These are phyloP conservation scores for Musa beccarii DNA, from an alignment of 176 grass and related monocot species.

Conservation along the genomic window DNA sequence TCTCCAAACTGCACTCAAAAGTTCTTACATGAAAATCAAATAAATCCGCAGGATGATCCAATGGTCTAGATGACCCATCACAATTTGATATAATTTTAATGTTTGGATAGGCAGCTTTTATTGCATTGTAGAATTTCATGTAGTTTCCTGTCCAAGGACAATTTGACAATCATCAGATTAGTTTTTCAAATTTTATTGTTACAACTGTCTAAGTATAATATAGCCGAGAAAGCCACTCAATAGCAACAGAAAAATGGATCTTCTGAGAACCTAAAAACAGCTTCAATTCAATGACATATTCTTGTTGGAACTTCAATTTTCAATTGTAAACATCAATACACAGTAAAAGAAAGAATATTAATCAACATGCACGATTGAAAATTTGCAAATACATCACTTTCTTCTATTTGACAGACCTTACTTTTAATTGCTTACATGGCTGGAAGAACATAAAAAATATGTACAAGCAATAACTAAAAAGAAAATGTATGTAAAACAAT, in stretches of 20 bases:
- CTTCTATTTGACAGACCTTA: no score
- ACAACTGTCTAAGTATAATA: neutral
- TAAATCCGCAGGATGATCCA: conserved; percentile 88
- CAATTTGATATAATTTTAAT: conserved; percentile 90
- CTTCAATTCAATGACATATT: neutral
- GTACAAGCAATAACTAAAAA: neutral
- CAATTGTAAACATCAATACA: neutral
- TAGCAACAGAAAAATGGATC: neutral
- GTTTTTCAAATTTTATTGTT: neutral
- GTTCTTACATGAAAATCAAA: conserved; percentile 79
- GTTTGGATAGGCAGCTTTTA: conserved; percentile 66
- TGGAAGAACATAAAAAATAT: neutral
- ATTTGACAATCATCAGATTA: conserved; percentile 10
- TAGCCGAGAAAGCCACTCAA: neutral
- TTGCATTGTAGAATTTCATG: conserved; percentile 63
- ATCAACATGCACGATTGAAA: neutral
- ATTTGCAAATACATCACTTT: neutral
- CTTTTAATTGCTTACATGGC: neutral
- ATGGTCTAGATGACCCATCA: conserved; percentile 50
- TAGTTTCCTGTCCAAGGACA: conserved; percentile 54
- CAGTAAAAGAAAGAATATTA: neutral
- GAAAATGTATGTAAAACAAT: no score
- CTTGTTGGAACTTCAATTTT: neutral
- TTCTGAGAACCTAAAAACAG: neutral
- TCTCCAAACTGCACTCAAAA: neutral